Evolutionary conservation across 2,329 filamentous ascomycete species (phyloP), one percentile per base, ranked within the genome.

Genomic region (Escovopsis sp.): DNA sequence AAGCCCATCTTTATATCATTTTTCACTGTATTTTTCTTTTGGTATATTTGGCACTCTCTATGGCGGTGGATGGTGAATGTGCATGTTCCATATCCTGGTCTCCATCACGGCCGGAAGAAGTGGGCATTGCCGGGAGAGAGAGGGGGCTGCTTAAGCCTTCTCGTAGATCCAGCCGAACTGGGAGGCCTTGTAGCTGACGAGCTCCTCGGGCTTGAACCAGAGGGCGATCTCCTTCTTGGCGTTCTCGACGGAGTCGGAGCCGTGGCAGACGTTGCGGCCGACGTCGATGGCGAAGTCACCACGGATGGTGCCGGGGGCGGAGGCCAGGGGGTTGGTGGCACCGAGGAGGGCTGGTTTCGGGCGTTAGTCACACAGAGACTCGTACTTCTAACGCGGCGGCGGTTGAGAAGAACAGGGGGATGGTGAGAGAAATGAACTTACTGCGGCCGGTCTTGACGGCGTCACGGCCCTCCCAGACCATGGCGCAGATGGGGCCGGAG

Each of bases 241-340:
- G 74, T 79, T 94, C 80, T 98, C 91, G 69, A 98, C 89, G 64
- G 76, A 80, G 78, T 98, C 91, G 68, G 87, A 95, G 65, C 91
- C 91, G 81, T 98, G 91, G 84, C 89, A 96, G 72, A 96, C 87
- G 76, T 98, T 98, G 68, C 89, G 86, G 71, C 91, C 91, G 63
- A 67, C 63, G 46, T 69, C 78, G 57, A 89, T 84, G 66, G 84
- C 83, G 66, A 66, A 87, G 74, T 89, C 83, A 68, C 87, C 89
- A 72, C 91, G 89, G 78, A 98, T 98, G 73, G 91, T 98, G 65
- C 91, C 91, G 51, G 91, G 91, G 59, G 81, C 79, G 44, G 89
- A 96, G 63, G 81, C 84, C 53, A 91, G 77, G 60, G 91, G 91
- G 84, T 98, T 96, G 78, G 91, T 98, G 71, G 91, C 91, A 71